Base-by-base conservation (phyloP, 2,329 filamentous ascomycete genomes). In the Cordyceps cicadae region DNA sequence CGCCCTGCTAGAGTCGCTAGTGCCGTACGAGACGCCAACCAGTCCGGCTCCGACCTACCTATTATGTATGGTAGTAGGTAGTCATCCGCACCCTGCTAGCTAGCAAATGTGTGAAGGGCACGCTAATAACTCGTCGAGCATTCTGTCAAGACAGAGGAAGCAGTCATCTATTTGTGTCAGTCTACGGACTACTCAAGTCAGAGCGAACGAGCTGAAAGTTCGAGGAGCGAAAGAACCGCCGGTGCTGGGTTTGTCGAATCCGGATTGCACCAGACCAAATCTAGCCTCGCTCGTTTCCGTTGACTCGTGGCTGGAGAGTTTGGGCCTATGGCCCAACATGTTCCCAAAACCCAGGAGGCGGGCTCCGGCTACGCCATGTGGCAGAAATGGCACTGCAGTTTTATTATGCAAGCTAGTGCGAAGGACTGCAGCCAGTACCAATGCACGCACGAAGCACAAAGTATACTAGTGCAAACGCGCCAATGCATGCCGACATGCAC, bases 371-470 rank as follows among this genome's bases (percentile, higher is more conserved):
- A 29, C 49, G 57, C 39, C 50, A 15, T 46, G 54, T 45, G 29
- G 26, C 54, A 56, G 45, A 50, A 14, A 17, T 50, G 14, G 29
- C 43, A 17, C 32, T 4, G 19, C 21, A 9, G 6, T 48, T n/a
- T 57, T 57, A 57, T 57, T 57, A 57, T 57, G 54, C 45, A 57
- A 41, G 45, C 54, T 21, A 43, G 41, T 43, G 29, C 29, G 29
- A 7, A 8, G 29, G 29, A 17, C 24, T 48, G 26, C 26, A 55
- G 29, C 46, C 46, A 49, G 39, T 41, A 41, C 39, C 24, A 24
- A 24, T 24, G 39, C 5, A 29, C 29, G 29, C 29, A 29, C 29
- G 29, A 5, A 29, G 29, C 6, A 29, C 29, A 5, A 8, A 29
- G 29, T 29, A 41, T 12, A 41, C 37, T 15, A 41, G n/a, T 51